Percentiles rank a stretch among this genome's conserved stretches.
Conservation (phyloP, 2,329 filamentous ascomycete species). For the Chrysoporthe deuterocubensis region DNA sequence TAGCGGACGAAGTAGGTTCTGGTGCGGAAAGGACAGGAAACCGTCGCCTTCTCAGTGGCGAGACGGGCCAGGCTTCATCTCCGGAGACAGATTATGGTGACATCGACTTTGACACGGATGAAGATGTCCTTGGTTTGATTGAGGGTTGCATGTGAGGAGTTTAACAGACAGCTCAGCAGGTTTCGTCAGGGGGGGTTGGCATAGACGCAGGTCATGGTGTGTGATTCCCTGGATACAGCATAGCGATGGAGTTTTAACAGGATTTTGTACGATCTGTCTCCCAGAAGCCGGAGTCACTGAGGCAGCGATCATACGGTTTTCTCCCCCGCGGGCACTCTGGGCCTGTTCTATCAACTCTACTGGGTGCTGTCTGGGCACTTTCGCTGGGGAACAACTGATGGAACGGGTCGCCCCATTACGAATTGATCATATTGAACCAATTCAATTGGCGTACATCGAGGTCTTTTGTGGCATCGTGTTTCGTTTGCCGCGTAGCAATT, state of each 20-base stretch:
- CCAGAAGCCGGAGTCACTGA: too few relatives aligned
- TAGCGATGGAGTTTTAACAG: constrained; percentile 4
- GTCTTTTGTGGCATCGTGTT: too few relatives aligned
- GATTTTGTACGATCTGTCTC: neutral
- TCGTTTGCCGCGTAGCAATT: too few relatives aligned
- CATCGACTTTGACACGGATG: constrained; percentile 32
- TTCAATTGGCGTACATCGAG: too few relatives aligned
- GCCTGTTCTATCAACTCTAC: neutral
- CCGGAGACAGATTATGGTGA: constrained; percentile 40
- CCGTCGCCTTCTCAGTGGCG: neutral
- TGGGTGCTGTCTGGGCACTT: too few relatives aligned
- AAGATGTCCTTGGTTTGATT: constrained; percentile 18
- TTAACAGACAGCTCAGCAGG: neutral
- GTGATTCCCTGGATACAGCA: neutral
- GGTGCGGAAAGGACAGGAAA: neutral
- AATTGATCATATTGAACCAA: too few relatives aligned
- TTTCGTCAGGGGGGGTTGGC: neutral
- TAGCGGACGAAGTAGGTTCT: too few relatives aligned
- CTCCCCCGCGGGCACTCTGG: neutral
- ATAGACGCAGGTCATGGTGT: neutral
- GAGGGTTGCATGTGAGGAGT: constrained; percentile 13
- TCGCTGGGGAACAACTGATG: too few relatives aligned
- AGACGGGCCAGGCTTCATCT: constrained; percentile 29
- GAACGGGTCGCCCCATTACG: too few relatives aligned
- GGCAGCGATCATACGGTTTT: neutral